phyloP scores from a whole-genome alignment of 371 early-diverging fungal species.

The Fennellomyces sp. region DNA sequence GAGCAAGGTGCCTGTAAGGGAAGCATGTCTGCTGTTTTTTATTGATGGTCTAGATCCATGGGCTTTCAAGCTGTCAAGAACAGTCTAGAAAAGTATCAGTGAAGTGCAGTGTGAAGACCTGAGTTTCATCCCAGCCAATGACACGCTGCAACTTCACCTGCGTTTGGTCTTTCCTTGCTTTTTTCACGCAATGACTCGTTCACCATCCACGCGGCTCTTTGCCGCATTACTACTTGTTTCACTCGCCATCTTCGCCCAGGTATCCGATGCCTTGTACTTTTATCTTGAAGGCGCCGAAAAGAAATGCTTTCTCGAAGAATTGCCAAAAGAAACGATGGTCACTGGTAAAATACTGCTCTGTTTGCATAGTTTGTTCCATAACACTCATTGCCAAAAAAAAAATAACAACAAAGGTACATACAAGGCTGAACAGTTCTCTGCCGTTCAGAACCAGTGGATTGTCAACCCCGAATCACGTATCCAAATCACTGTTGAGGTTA shows the following conservation, averaged over 20 bases:
- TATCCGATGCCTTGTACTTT: conserved; percentile 74
- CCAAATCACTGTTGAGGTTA: conserved; percentile 79
- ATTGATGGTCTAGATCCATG: too few relatives aligned
- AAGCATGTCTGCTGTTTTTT: not conserved
- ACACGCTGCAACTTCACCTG: not conserved
- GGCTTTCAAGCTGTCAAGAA: not conserved
- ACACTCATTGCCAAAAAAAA: not conserved
- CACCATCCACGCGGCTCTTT: not conserved
- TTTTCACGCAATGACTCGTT: not conserved
- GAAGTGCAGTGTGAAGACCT: not conserved
- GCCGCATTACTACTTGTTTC: conserved; percentile 1
- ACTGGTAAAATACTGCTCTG: conserved; percentile 56
- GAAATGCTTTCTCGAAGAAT: conserved; percentile 94
- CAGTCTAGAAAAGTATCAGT: not conserved
- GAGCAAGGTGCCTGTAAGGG: not conserved
- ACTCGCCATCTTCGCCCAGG: not conserved
- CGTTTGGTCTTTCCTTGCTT: not conserved
- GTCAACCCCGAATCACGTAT: conserved; percentile 71
- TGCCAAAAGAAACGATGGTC: conserved; percentile 89
- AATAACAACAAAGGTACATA: too few relatives aligned
- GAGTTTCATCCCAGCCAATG: not conserved
- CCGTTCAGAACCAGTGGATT: conserved; percentile 64
- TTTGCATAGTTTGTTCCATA: not conserved
- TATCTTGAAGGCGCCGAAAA: conserved; percentile 86
- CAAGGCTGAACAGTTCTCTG: conserved; percentile 80